Conservation (phyloP, 768 basidiomycete genomes). For the Thelephora aurantiotincta region DNA sequence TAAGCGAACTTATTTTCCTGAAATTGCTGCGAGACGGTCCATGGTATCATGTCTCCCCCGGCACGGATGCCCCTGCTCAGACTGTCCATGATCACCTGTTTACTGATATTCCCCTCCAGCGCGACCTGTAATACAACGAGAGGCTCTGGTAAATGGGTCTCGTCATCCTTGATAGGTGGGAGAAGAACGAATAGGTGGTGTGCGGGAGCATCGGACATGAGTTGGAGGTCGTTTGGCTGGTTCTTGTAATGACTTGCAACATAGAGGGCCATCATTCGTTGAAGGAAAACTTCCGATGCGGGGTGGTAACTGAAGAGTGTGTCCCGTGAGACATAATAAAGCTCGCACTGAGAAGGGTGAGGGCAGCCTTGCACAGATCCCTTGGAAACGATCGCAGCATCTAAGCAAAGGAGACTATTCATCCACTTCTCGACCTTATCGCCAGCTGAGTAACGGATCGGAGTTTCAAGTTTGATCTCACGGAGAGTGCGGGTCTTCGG, state of each 20-base stretch:
- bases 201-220: constrained; percentile 92
- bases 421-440: constrained; percentile 95
- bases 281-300: constrained; percentile 93
- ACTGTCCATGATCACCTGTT: constrained; percentile 74
- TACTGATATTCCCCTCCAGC: constrained; percentile 85
- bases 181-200: constrained; percentile 94
- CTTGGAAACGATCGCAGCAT: constrained; percentile 53
- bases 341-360: constrained; percentile 85
- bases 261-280: constrained; percentile 96
- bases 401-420: constrained; percentile 78
- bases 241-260: constrained; percentile 99
- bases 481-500: constrained; percentile 65
- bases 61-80: constrained; percentile 71
- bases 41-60: constrained; percentile 96
- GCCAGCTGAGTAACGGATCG: constrained; percentile 79
- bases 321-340: constrained; percentile 92
- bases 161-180: constrained; percentile 83
- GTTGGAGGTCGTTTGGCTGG: constrained; percentile 96
- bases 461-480: constrained; percentile 90
- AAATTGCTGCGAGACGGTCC: constrained; percentile 90
- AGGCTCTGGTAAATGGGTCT: constrained; percentile 85
- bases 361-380: constrained; percentile 68
- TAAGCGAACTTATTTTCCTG: constrained; percentile 90
- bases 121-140: constrained; percentile 94
- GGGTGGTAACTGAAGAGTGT: constrained; percentile 96